Percentiles rank a stretch among this genome's conserved stretches.
Evolutionary conservation across 257 asterid genomes (phyloP).

Genomic region (Gentiana dahurica): DNA sequence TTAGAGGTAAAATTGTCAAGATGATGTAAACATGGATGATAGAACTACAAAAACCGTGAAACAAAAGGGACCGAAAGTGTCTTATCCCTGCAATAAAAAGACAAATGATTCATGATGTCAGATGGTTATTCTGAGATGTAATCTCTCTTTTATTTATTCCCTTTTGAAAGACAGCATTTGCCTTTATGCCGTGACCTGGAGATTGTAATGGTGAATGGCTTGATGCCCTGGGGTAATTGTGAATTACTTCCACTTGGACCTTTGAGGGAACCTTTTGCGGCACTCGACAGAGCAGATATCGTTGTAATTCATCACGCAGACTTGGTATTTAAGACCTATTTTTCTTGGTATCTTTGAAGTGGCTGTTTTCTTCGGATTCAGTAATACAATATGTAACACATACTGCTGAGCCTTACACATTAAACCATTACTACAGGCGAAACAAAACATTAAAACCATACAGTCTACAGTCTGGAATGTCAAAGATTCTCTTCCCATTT

Average conservation of each 20-base stretch:
- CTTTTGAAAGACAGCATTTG: constrained; percentile 62
- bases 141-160: constrained; percentile 14
- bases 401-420: constrained; percentile 9
- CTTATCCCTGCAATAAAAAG: no score
- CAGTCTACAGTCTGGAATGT: constrained; percentile 36
- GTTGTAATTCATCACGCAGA: constrained; percentile 79
- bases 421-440: constrained; percentile 36
- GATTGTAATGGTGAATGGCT: constrained; percentile 86
- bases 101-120: not conserved
- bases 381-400: not conserved
- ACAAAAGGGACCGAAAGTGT: no score
- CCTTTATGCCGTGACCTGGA: constrained; percentile 62
- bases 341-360: not conserved
- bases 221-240: constrained; percentile 88
- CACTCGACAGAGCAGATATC: constrained; percentile 56
- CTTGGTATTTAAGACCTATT: constrained; percentile 45
- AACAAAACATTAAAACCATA: constrained; percentile 35
- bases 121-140: constrained; percentile 9
- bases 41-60: no score
- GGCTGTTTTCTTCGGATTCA: no score
- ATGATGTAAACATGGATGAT: no score
- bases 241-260: constrained; percentile 80
- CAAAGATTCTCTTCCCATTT: constrained; percentile 38
- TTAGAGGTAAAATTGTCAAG: no score
- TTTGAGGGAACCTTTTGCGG: constrained; percentile 78